phyloP scores from a whole-genome alignment of 306 rosid genomes.

The Gastrolobium villosum region DNA sequence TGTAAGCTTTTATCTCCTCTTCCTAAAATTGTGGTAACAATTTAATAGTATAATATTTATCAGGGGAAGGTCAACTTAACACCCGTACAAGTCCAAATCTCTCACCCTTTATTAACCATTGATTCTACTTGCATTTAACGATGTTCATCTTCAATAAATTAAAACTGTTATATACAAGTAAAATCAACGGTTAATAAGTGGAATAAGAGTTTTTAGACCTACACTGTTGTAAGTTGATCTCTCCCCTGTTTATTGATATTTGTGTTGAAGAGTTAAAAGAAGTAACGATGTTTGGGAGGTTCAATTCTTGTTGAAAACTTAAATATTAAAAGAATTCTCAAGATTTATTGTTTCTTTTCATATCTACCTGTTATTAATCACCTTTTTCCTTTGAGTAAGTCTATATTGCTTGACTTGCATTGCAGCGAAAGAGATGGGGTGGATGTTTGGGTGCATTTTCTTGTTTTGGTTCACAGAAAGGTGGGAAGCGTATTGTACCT shows the following conservation, averaged over 20 bases:
- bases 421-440: constrained; percentile 98
- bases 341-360: constrained; percentile 28
- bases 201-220: too few relatives aligned
- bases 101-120: too few relatives aligned
- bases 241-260: not conserved
- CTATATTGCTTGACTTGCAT: constrained; percentile 45
- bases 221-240: too few relatives aligned
- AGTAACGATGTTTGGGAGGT: constrained; percentile 17
- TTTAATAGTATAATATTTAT: not conserved
- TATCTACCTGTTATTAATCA: constrained; percentile 39
- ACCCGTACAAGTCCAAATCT: too few relatives aligned
- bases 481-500: constrained; percentile 96
- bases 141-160: too few relatives aligned
- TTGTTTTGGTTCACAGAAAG: constrained; percentile 90
- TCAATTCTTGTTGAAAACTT: constrained; percentile 25
- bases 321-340: not conserved
- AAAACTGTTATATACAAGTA: too few relatives aligned
- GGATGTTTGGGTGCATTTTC: constrained; percentile 95
- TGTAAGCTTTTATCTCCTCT: constrained; percentile 27
- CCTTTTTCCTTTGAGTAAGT: constrained; percentile 37
- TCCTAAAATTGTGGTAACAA: constrained; percentile 1
- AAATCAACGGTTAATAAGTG: too few relatives aligned
- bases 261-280: constrained; percentile 38
- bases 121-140: too few relatives aligned
- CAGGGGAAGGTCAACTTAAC: too few relatives aligned